phyloP scores from a whole-genome alignment of 2,329 filamentous ascomycete species.

The Acephala macrosclerotiorum region DNA sequence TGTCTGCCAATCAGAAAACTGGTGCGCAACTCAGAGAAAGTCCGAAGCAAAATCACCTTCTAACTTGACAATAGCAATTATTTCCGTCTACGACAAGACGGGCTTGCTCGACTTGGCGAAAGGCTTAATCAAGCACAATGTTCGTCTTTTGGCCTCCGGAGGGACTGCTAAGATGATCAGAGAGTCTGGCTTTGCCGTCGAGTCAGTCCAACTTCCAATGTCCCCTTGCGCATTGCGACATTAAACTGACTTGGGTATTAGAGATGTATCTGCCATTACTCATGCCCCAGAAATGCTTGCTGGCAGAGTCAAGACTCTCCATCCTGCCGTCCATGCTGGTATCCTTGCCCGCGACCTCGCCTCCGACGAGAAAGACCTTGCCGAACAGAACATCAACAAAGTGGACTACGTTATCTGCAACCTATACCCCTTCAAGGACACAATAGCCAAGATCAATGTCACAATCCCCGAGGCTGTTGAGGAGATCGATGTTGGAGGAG shows the following conservation, averaged over 20 bases:
- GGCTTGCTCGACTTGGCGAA: conserved; percentile 92
- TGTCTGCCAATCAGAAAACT: conserved; percentile 35
- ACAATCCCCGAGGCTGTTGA: conserved; percentile 97
- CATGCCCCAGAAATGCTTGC: conserved; percentile 96
- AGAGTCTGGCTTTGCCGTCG: conserved; percentile 93
- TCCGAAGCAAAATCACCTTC: not conserved
- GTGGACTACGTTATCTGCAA: conserved; percentile 98
- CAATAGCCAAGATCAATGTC: conserved; percentile 94
- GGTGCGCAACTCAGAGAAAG: conserved; percentile 23
- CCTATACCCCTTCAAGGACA: conserved; percentile 99
- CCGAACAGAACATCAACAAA: conserved; percentile 93
- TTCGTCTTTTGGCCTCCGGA: conserved; percentile 91
- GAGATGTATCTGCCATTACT: conserved; percentile 97
- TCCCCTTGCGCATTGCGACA: not conserved
- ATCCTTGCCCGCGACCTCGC: conserved; percentile 95
- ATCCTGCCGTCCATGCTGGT: conserved; percentile 80
- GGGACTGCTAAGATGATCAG: conserved; percentile 96
- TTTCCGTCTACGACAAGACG: conserved; percentile 99
- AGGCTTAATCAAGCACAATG: conserved; percentile 86
- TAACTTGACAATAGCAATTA: conserved; percentile 69
- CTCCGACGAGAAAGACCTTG: conserved; percentile 95
- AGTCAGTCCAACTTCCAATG: conserved; percentile 64
- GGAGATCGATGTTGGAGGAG: conserved; percentile 98
- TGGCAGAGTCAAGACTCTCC: conserved; percentile 92
- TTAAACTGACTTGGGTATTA: conserved; percentile 45